Evolutionary conservation across 768 basidiomycete genomes (phyloP), one percentile per base, ranked within the genome.

Genomic region (Nevesoporus exiguus): DNA sequence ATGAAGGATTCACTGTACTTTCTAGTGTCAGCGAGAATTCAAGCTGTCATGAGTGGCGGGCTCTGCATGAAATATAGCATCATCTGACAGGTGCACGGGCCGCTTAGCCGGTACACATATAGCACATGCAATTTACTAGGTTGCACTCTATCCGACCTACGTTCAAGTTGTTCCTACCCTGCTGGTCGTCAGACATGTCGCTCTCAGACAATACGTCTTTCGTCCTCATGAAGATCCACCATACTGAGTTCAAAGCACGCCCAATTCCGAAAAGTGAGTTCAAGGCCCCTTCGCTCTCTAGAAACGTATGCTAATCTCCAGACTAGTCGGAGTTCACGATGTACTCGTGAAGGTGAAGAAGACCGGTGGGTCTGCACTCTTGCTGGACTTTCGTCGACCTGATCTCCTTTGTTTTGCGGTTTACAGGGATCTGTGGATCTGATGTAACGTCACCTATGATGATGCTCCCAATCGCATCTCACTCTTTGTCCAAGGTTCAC

Each of bases 301-400:
- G 44, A 45, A 50, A 51, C 40, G 41, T 46, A 21, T 17, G 41
- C 50, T 54, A 46, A 64, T 51, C 44, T 42, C 19, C 42, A 17
- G 24, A 10, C 33, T 64, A 88, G 88, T 89, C 57, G 76, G 79
- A 19, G 80, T 79, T 51, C 76, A 86, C 65, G 88, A 97, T 58
- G 92, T 93, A 39, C 82, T 98, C 21, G 83, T 98, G 31, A 78
- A 88, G 62, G 88, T 98, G 39, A 93, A 92, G 75, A 94, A 94
- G 75, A 96, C 94, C 17, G 93, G 91, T 85, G 55, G 55, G 79
- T 62, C n/a, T 39, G 47, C 27, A 52, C 40, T 27, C 10, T 48
- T 48, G 4, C 36, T 37, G 37, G 25, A 52, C 43, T 54, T 49
- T 24, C 30, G n/a, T 43, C 52, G 49, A 49, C 43, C 46, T 60